Conservation (phyloP, 108 stramenopile species). For the Nannochloropsis salina region DNA sequence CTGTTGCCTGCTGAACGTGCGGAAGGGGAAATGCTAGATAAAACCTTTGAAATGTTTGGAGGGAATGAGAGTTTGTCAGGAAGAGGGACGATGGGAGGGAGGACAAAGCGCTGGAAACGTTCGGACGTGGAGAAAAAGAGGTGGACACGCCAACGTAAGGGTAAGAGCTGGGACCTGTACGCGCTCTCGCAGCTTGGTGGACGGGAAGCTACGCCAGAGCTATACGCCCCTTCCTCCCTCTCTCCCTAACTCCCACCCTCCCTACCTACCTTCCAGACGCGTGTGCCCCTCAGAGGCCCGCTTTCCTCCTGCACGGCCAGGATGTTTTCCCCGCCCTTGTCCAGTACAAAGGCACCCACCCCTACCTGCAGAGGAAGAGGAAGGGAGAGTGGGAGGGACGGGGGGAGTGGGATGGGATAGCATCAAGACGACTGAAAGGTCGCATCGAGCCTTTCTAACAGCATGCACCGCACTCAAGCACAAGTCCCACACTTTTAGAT, state of each 20-base stretch:
- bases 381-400: too few relatives aligned
- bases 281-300: constrained; percentile 33
- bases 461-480: constrained; percentile 35
- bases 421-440: not conserved
- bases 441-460: not conserved
- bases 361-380: too few relatives aligned
- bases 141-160: not conserved
- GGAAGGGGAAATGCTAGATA: not conserved
- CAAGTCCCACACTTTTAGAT: constrained; percentile 22
- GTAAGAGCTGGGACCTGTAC: not conserved
- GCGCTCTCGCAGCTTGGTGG: too few relatives aligned
- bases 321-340: too few relatives aligned
- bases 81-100: not conserved
- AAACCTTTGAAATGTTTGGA: not conserved
- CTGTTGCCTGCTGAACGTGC: constrained; percentile 34
- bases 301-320: not conserved
- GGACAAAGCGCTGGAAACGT: not conserved
- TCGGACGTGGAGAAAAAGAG: not conserved
- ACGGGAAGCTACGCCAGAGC: too few relatives aligned
- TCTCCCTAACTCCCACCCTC: constrained; percentile 1
- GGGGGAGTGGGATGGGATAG: too few relatives aligned
- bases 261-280: constrained; percentile 40
- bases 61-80: too few relatives aligned
- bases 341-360: too few relatives aligned
- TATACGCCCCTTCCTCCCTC: too few relatives aligned